Base-by-base conservation (phyloP, 768 basidiomycete genomes). In the Dentipellis fragilis region DNA sequence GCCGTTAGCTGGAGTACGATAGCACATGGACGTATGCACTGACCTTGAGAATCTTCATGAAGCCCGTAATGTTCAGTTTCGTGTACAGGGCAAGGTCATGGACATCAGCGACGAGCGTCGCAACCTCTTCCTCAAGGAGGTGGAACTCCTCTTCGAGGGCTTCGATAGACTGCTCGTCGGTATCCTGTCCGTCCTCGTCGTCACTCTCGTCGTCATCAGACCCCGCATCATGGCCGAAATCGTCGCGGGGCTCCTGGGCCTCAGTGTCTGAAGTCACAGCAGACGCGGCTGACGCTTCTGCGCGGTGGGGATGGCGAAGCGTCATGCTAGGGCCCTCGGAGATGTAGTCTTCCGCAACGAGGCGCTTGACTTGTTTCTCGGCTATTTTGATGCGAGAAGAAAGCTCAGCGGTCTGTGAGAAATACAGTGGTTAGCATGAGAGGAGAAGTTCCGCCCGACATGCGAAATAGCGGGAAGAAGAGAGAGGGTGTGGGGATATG, bases 1-100 rank as follows among this genome's bases (percentile, higher is more conserved):
- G 38, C 37, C 46, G 34, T 11, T 19, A 17, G 3, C 16, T 10
- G 36, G 50, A 16, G 34, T 8, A 49, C n/a, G 22, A 45, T 21
- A 29, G 29, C 29, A 29, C 29, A 29, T 29, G 19, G 12, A 52
- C 12, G 48, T 7, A 39, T 19, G 49, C 23, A 68, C 69, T 49
- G 57, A 87, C 89, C 80, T 98, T 97, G 58, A 97, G 75, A 58
- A 97, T 97, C 73, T 99, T 99, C 78, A 97, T 88, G 68, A 99
- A 99, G 10, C 96, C 96, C 1, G 96, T 97, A 65, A 97, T 93
- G 68, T 98, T 98, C 54, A 98, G 80, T 68, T 98, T 98, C 3
- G 95, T 94, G 67, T 94, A 89, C 34, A 97, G 74, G 1, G 93
- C 93, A 40, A 94, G 77, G 68, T 93, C 90, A 62, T 93, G 90